Evolutionary conservation across 23 red algal genomes (phyloP).

Genomic region (Cyanidium caldarium): DNA sequence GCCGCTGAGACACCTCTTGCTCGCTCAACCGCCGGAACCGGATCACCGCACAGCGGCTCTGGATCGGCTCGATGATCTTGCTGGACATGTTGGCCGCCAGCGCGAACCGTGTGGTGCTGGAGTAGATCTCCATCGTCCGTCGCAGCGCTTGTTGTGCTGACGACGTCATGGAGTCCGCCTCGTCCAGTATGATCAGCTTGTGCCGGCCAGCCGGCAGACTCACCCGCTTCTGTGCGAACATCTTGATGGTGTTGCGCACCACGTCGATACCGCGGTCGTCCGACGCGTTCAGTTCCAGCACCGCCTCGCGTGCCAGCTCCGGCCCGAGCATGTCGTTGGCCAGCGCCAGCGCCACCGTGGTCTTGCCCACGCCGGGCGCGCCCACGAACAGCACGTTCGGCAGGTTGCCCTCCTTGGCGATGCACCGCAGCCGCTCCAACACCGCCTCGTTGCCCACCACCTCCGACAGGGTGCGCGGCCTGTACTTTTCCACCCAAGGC

Average conservation of each 20-base stretch:
- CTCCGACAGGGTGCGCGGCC: conserved; percentile 49
- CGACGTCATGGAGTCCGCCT: conserved; percentile 91
- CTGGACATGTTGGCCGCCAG: conserved; percentile 75
- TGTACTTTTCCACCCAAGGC: conserved; percentile 80
- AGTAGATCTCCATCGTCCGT: conserved; percentile 93
- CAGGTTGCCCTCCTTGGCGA: conserved; percentile 71
- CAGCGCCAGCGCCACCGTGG: conserved; percentile 57
- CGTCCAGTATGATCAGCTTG: conserved; percentile 94
- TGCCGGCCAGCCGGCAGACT: conserved; percentile 65
- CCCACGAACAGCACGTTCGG: conserved; percentile 72
- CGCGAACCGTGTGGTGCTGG: conserved; percentile 71
- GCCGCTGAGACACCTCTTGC: conserved; percentile 28
- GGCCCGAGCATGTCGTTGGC: conserved; percentile 55
- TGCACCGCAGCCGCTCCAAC: conserved; percentile 43
- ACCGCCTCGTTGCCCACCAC: conserved; percentile 84
- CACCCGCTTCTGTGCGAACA: conserved; percentile 81
- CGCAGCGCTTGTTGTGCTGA: conserved; percentile 88
- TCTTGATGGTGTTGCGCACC: conserved; percentile 77
- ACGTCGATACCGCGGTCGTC: conserved; percentile 95
- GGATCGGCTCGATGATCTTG: conserved; percentile 95
- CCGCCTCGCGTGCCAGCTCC: conserved; percentile 45
- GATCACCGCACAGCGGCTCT: conserved; percentile 79
- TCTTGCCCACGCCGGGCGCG: conserved; percentile 87
- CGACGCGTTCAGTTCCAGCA: conserved; percentile 94
- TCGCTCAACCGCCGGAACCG: conserved; percentile 47